Base-by-base conservation (phyloP, 352 stramenopile species). In the Phytophthora fragariae region DNA sequence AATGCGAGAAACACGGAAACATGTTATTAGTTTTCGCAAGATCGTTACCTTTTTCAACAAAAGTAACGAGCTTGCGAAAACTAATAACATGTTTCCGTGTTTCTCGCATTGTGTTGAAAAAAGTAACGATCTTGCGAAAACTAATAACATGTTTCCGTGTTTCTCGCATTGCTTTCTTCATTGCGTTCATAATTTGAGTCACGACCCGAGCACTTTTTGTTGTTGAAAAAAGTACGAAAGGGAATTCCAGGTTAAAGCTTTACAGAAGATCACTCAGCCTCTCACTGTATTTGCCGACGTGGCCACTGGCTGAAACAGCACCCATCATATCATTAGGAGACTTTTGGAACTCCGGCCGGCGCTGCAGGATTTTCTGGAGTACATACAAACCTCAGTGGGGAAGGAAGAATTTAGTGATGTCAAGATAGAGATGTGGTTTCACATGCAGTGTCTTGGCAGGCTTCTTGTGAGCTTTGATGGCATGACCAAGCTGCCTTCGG, bases 331-430 rank as follows among this genome's bases (percentile, higher is more conserved):
- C 2, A 7, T 37, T 10, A 37, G 19, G 3, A 27, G 39, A 10
- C 14, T 65, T 21, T 11, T 72, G 3, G 19, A 57, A 14, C 57
- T 72, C 47, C 49, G 57, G 2, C 50, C 21, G 9, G 8, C 46
- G 15, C 15, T 72, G 17, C 47, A 61, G 24, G 27, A 44, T 14
- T 65, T 72, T 53, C 5, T 65, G 3, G 27, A 41, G 37, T 62
- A 53, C 17, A 66, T 62, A 54, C 47, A 62, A 39, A 62, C 46
- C 11, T 62, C 57, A 12, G 27, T 4, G n/a, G 65, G 65, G 1
- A 62, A 66, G 10, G 57, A 62, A 44, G 57, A 72, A 44, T 72
- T 72, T 17, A 66, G 56, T 52, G 65, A 66, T 21, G 24, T 62
- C 17, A 72, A 39, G 19, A 62, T 72, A 14, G 54, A 41, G 0